Base-by-base conservation (phyloP, 2,329 filamentous ascomycete species). In the Amauroascus niger region DNA sequence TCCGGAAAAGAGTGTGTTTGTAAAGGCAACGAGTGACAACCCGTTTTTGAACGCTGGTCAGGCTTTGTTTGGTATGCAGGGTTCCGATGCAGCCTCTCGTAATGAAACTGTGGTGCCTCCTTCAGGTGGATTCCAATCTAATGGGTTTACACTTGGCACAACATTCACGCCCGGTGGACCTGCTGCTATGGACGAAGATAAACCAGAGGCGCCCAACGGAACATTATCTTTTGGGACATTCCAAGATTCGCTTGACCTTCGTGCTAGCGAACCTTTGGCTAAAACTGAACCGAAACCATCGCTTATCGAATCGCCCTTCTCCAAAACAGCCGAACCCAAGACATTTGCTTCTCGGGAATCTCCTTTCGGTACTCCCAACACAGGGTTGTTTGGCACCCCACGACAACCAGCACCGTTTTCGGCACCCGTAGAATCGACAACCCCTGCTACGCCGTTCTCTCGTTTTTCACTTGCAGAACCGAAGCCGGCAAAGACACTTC, bases 111-210 rank as follows among this genome's bases (percentile, higher is more conserved):
- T 30, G 1, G 67, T 65, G 4, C 40, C 62, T 24, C 58, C 61
- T 6, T 49, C 60, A 13, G 55, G 61, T 55, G 62, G 62, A 16
- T 76, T 76, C 57, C 32, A n/a, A 13, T 22, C 41, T 9, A 67
- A 66, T 3, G 55, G 63, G n/a, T 76, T 76, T 58, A 64, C 63
- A 6, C 59, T 76, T 20, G 70, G 69, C 1, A 72, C 74, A 22
- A 67, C 68, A 9, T 75, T 76, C 57, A 74, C 74, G 59, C 63
- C 63, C 2, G 73, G 75, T 54, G 67, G 64, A 7, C 67, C 65
- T 13, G 67, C 70, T 52, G 65, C 60, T 24, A 67, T 68, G 54
- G 72, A 74, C 61, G 61, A 59, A 2, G 63, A 66, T n/a, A 72
- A 71, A 45, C 62, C 70, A 18, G 65, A 69, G 2, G 67, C 69